phyloP scores from a whole-genome alignment of 352 stramenopile genomes.

The Elongisporangium senticosum region DNA sequence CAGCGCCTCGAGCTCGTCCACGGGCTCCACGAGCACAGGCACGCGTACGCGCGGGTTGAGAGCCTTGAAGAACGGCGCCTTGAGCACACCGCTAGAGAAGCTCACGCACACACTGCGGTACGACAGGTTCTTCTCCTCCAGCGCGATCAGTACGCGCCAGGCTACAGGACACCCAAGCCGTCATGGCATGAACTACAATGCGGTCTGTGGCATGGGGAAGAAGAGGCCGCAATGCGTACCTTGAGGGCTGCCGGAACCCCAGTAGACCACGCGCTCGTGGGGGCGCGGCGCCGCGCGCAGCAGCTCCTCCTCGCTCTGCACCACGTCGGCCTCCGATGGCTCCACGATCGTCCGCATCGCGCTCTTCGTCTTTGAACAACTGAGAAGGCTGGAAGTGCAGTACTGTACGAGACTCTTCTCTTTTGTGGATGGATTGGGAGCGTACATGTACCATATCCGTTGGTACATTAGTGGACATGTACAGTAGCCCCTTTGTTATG shows the following conservation, averaged over 20 bases:
- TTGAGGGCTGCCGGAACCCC: conserved; percentile 78
- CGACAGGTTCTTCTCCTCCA: conserved; percentile 72
- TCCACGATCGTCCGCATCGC: neutral
- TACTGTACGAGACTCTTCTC: neutral
- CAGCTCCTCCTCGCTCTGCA: conserved; percentile 55
- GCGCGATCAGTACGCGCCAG: conserved; percentile 75
- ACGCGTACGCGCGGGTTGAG: conserved; percentile 81
- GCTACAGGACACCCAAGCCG: conserved; percentile 23
- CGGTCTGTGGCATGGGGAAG: neutral
- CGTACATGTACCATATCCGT: too few relatives aligned
- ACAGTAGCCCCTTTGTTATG: too few relatives aligned
- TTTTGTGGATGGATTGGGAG: neutral
- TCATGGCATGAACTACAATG: neutral
- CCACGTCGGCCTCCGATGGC: conserved; percentile 4
- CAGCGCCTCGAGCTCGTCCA: conserved; percentile 13
- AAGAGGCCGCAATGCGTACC: conserved; percentile 20
- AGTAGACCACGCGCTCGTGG: conserved; percentile 77
- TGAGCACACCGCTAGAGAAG: conserved; percentile 80
- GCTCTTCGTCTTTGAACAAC: neutral
- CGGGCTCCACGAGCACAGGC: conserved; percentile 69
- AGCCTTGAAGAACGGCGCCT: conserved; percentile 66
- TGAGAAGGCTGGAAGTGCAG: neutral
- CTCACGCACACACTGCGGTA: conserved; percentile 80
- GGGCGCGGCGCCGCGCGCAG: conserved; percentile 43
- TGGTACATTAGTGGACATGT: too few relatives aligned